Base-by-base conservation (phyloP, 2,329 filamentous ascomycete genomes). In the Sphaerulina populicola region DNA sequence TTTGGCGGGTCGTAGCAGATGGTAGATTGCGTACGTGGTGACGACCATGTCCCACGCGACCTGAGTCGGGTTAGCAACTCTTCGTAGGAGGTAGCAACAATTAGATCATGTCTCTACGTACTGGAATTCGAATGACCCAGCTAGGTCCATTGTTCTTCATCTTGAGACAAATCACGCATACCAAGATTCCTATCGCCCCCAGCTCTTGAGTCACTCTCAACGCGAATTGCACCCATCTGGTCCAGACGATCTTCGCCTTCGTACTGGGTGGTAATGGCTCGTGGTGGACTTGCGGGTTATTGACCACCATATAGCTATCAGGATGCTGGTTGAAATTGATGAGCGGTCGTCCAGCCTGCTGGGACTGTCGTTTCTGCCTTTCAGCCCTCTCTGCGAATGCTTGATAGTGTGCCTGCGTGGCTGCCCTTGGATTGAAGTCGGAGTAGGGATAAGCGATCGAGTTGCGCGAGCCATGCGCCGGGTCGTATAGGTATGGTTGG, bases 311-410 rank as follows among this genome's bases (percentile, higher is more conserved):
- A 62, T 85, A 86, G 57, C 82, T 75, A 64, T 96, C 89, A 1
- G 90, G 89, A 68, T 95, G 90, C 52, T 80, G 78, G 68, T 94
- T 93, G 74, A 95, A 85, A 56, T 96, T 72, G 58, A 94, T 79
- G 55, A 95, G 71, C 57, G 94, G 72, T 10, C 88, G 89, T 0
- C 88, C 89, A 47, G 86, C 76, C 40, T 76, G 78, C 74, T 85
- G 84, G 38, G 79, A 76, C 63, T 77, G 82, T 23, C 71, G 74
- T 37, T 68, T 66, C 30, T 72, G 74, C 31, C 67, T 65, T 14
- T 79, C 73, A 48, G 80, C 79, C 10, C 80, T 55, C 39, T 58
- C 44, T 46, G 51, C 27, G 41, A 59, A 78, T 63, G 81, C 73
- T 74, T 80, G 60, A 57, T 66, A 86, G 70, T 86, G 91, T 56